Evolutionary conservation across 2,329 filamentous ascomycete genomes (phyloP).

Genomic region (Lasiodiplodia sp.): DNA sequence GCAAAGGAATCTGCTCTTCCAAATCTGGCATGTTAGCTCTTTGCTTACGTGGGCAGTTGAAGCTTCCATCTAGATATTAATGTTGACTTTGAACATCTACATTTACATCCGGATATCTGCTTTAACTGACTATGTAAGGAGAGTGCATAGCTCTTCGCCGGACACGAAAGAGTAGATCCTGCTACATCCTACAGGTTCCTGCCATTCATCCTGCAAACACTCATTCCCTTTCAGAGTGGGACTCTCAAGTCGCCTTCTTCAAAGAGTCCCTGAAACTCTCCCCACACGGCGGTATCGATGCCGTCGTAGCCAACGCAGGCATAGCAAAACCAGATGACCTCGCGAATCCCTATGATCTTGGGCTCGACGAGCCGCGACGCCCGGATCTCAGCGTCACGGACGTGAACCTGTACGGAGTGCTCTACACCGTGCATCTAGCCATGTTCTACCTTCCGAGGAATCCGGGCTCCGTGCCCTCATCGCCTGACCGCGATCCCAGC

Average conservation of each 20-base stretch:
- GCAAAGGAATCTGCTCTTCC: too few relatives aligned
- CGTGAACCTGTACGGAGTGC: constrained; percentile 69
- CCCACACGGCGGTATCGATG: constrained; percentile 64
- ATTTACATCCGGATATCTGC: too few relatives aligned
- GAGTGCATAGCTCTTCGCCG: too few relatives aligned
- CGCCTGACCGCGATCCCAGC: constrained; percentile 34
- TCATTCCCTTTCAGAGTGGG: constrained; percentile 55
- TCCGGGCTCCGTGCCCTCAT: constrained; percentile 47
- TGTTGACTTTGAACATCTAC: too few relatives aligned
- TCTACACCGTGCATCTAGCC: constrained; percentile 71
- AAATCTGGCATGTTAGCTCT: neutral
- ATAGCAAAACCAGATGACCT: constrained; percentile 59
- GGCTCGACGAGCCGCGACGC: constrained; percentile 51
- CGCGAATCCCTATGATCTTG: constrained; percentile 56
- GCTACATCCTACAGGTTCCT: neutral
- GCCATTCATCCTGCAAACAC: neutral
- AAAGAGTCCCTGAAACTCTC: constrained; percentile 63
- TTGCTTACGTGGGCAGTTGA: neutral
- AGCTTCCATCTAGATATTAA: neutral
- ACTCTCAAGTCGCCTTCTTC: constrained; percentile 70
- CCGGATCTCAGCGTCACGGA: constrained; percentile 64
- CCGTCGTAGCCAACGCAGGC: constrained; percentile 72
- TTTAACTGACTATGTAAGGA: too few relatives aligned
- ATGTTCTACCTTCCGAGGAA: constrained; percentile 65
- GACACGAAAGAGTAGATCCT: too few relatives aligned